phyloP scores from a whole-genome alignment of 129 eudicot species.

The Flaveria trinervia region DNA sequence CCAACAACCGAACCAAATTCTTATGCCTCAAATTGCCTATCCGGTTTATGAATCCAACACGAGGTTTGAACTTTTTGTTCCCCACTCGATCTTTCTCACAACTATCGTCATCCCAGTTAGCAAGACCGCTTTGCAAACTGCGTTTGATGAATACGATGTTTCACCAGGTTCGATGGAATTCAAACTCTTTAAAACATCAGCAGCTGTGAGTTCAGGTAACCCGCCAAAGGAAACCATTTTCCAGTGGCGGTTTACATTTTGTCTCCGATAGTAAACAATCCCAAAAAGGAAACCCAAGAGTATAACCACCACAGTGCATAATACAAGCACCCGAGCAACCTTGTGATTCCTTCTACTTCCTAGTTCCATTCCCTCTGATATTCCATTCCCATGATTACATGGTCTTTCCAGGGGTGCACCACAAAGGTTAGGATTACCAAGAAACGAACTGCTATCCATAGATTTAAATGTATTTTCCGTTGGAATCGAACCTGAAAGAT shows the following conservation, averaged over 20 bases:
- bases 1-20: slow-evolving; percentile 72
- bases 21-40: slow-evolving; percentile 75
- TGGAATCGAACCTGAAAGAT: slow-evolving; percentile 80
- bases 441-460: slow-evolving; percentile 71
- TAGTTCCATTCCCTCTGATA: slow-evolving; percentile 46
- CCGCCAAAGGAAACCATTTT: slow-evolving; percentile 74
- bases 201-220: slow-evolving; percentile 67
- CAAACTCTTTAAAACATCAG: slow-evolving; percentile 74
- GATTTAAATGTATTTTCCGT: slow-evolving; percentile 38
- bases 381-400: slow-evolving; percentile 52
- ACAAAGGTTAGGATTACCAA: slow-evolving; percentile 83
- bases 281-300: slow-evolving; percentile 59
- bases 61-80: slow-evolving; percentile 43
- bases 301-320: slow-evolving; percentile 56
- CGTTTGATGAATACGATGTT: slow-evolving; percentile 37
- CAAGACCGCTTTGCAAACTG: slow-evolving; percentile 66
- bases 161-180: slow-evolving; percentile 48
- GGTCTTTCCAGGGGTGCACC: slow-evolving; percentile 60
- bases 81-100: slow-evolving; percentile 81
- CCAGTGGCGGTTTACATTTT: slow-evolving; percentile 53
- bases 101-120: slow-evolving; percentile 72
- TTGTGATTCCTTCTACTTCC: slow-evolving; percentile 70
- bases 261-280: slow-evolving; percentile 53
- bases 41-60: slow-evolving; percentile 45
- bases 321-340: slow-evolving; percentile 77